A percentile compares a stretch with the other conserved stretches of the same genome.
These are phyloP conservation scores for Pelargonium citronellum DNA, from an alignment of 441 rosid genomes.

Conservation along the genomic window DNA sequence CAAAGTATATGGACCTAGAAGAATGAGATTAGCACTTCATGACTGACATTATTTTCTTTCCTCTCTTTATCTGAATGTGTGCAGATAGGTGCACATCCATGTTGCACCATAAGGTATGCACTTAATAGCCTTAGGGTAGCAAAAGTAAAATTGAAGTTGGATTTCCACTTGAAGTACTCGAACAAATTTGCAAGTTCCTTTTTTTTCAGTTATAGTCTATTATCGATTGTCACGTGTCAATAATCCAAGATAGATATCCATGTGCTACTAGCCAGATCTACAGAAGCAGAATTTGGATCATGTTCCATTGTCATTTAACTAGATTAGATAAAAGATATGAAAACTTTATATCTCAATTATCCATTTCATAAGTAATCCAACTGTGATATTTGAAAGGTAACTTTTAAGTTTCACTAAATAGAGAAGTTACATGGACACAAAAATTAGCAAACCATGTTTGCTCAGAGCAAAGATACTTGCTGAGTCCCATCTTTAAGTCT, in stretches of 20 bases:
- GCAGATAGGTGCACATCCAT: neutral
- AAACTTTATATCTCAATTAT: neutral
- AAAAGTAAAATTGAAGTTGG: neutral
- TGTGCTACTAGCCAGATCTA: neutral
- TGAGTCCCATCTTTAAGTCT: too few relatives aligned
- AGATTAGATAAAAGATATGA: neutral
- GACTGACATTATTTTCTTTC: neutral
- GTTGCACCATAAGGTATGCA: neutral
- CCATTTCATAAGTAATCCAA: neutral
- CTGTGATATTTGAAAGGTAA: neutral
- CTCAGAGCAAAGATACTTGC: too few relatives aligned
- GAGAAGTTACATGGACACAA: too few relatives aligned
- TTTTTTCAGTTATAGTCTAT: too few relatives aligned
- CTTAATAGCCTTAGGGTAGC: neutral
- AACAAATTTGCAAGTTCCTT: neutral
- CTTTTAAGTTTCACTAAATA: neutral
- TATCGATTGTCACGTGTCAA: neutral
- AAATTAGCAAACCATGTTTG: too few relatives aligned
- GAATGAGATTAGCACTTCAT: neutral
- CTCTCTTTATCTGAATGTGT: neutral
- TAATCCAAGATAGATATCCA: neutral
- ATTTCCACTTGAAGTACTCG: neutral
- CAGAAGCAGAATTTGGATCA: neutral
- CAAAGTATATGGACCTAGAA: neutral
- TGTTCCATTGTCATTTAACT: conserved; percentile 1